A percentile compares a stretch with the other conserved stretches of the same genome.
Conservation (phyloP, 768 basidiomycete species). For the Brasilioporus rufonigricans region DNA sequence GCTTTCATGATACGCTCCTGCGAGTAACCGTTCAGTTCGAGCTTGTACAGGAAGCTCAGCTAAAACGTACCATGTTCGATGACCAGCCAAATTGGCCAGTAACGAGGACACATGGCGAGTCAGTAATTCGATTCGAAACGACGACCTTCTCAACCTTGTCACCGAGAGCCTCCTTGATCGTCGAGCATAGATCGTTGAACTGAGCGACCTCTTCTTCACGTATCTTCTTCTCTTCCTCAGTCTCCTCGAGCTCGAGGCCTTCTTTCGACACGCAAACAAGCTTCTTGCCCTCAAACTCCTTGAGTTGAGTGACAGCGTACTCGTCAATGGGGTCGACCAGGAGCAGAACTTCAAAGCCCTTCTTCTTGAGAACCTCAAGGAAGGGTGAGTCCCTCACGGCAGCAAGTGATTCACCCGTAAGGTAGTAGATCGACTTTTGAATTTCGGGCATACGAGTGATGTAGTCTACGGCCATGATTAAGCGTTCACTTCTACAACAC, state of each 20-base stretch:
- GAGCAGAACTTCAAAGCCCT: conserved; percentile 96
- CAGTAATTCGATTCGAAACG: conserved; percentile 95
- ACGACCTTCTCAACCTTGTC: conserved; percentile 99
- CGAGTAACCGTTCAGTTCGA: conserved; percentile 3
- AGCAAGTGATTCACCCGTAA: conserved; percentile 95
- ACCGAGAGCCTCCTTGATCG: conserved; percentile 97
- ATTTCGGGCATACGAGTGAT: conserved; percentile 99
- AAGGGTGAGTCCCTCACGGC: conserved; percentile 93
- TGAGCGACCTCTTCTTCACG: conserved; percentile 84
- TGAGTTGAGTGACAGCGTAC: conserved; percentile 97
- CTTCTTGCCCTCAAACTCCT: conserved; percentile 99
- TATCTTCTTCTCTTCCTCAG: conserved; percentile 91
- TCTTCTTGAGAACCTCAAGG: conserved; percentile 99
- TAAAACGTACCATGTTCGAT: conserved; percentile 82
- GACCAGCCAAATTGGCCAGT: conserved; percentile 99
- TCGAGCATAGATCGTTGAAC: conserved; percentile 85
- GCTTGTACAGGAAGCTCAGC: background rate
- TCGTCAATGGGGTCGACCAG: conserved; percentile 99
- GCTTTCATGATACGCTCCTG: conserved; percentile 99
- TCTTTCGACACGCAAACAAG: conserved; percentile 98
- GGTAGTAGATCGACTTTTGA: conserved; percentile 99
- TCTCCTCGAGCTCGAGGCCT: conserved; percentile 98
- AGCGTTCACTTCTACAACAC: background rate
- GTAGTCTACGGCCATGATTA: conserved; percentile 62
- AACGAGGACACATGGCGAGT: conserved; percentile 95